Evolutionary conservation across 306 rosid genomes (phyloP), one percentile per base, ranked within the genome.

Genomic region (Prinsepia uniflora): DNA sequence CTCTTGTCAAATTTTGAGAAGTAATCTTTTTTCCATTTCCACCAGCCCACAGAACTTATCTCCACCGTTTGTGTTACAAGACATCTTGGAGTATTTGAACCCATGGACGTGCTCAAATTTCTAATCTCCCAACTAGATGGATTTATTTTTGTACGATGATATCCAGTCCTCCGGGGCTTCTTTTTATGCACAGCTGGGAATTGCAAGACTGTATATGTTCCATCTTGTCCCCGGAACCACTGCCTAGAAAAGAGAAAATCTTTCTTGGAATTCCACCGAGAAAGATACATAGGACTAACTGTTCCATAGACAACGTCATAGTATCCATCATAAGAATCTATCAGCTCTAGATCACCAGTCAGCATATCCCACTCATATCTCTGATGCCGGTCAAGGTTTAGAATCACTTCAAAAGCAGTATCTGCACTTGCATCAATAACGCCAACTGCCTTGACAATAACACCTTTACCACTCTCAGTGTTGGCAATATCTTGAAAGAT

Each of bases 331-430:
- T 70, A 86, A 67, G 96, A 77, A 72, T 94, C 91, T 64, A 91
- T 49, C 71, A 86, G 67, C 83, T 94, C 96, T 80, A 94, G 82
- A 81, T 94, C 95, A 74, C 92, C 86, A 67, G 92, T 91, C 77
- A 91, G 84, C 90, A 85, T 86, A 89, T 94, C 96, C 99, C 99
- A 94, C 91, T 94, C 96, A 12, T 94, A 91, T 86, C 99, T 89
- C 81, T 86, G 84, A 13, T 66, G 83, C 34, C 76, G 77, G n/a
- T 89, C 96, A 66, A 68, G 80, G 79, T 83, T 94, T 71, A 91
- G 67, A 77, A 94, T 72, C 62, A 89, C 83, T 74, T 94, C 96
- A 50, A 94, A 94, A 60, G 79, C 87, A 69, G 89, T 72, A 71
- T 94, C 96, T 15, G 87, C 97, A 78, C 81, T 79, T 55, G 96